phyloP scores from a whole-genome alignment of 768 basidiomycete genomes.

The Chiua virens region DNA sequence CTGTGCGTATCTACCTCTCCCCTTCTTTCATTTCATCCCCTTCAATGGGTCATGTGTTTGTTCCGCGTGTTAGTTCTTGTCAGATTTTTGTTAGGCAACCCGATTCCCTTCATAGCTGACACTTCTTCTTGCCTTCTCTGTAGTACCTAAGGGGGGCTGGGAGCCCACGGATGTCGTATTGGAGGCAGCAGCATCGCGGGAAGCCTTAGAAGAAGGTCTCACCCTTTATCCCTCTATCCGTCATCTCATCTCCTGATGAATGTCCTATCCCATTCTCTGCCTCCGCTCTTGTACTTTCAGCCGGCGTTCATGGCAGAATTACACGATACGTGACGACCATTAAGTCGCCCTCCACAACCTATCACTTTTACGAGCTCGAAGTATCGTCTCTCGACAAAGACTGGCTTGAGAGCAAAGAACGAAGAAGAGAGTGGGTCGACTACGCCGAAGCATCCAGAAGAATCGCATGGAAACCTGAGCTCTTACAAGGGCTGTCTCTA shows the following conservation, averaged over 20 bases:
- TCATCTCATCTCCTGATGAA: conserved; percentile 71
- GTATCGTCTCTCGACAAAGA: conserved; percentile 72
- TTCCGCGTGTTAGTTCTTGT: background rate
- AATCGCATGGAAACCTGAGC: conserved; percentile 83
- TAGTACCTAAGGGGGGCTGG: conserved; percentile 94
- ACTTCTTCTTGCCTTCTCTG: background rate
- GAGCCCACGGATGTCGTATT: conserved; percentile 77
- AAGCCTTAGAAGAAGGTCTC: conserved; percentile 97
- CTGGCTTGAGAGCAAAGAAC: conserved; percentile 81
- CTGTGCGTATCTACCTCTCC: conserved; percentile 59
- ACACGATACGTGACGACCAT: conserved; percentile 85
- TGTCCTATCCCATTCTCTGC: conserved; percentile 42
- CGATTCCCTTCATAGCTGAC: conserved; percentile 5
- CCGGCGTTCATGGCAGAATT: conserved; percentile 85
- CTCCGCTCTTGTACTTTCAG: conserved; percentile 42
- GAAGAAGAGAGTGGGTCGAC: conserved; percentile 85
- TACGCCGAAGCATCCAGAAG: conserved; percentile 75
- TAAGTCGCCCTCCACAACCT: conserved; percentile 73
- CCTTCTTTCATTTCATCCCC: conserved; percentile 2
- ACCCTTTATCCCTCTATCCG: conserved; percentile 75
- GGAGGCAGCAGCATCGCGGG: conserved; percentile 86
- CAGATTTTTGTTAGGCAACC: background rate
- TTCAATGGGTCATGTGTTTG: background rate
- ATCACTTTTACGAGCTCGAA: conserved; percentile 91
- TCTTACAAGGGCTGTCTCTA: conserved; percentile 70